Percentiles rank a stretch among this genome's conserved stretches.
Conservation (phyloP, 2,329 filamentous ascomycete genomes). For the Fusarium chuoi region DNA sequence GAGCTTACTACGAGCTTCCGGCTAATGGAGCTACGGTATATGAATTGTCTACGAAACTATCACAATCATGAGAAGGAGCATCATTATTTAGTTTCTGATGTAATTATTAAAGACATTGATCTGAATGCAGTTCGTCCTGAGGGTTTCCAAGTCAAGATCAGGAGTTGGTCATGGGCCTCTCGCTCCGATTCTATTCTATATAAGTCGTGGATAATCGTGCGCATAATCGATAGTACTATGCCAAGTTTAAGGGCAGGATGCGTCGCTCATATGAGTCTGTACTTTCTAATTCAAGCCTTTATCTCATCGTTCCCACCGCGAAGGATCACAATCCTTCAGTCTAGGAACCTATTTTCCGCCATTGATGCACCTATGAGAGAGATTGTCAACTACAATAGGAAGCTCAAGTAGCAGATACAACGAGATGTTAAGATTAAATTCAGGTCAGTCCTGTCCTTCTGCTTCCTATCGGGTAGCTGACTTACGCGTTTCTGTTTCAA, state of each 20-base stretch:
- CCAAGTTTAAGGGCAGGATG: no score
- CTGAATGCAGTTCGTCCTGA: background rate
- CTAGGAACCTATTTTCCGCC: no score
- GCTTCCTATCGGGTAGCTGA: background rate
- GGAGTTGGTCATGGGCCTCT: rapidly evolving
- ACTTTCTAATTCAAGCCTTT: rapidly evolving
- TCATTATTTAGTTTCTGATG: background rate
- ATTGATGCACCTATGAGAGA: background rate
- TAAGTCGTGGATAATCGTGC: no score
- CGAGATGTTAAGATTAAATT: background rate
- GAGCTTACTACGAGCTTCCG: background rate
- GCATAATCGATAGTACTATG: background rate
- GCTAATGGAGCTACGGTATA: background rate
- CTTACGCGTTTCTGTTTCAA: background rate
- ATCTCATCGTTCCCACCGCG: rapidly evolving
- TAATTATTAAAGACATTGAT: background rate
- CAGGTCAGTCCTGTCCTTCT: background rate
- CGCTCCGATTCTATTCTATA: rapidly evolving
- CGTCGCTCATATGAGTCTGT: rapidly evolving
- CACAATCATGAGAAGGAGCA: background rate
- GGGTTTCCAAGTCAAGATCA: no score
- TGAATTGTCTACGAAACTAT: background rate
- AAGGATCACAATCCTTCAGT: background rate
- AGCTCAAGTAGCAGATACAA: rapidly evolving
- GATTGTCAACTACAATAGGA: background rate